Base-by-base conservation (phyloP, 2,329 filamentous ascomycete genomes). In the Neopestalotiopsis sp. region DNA sequence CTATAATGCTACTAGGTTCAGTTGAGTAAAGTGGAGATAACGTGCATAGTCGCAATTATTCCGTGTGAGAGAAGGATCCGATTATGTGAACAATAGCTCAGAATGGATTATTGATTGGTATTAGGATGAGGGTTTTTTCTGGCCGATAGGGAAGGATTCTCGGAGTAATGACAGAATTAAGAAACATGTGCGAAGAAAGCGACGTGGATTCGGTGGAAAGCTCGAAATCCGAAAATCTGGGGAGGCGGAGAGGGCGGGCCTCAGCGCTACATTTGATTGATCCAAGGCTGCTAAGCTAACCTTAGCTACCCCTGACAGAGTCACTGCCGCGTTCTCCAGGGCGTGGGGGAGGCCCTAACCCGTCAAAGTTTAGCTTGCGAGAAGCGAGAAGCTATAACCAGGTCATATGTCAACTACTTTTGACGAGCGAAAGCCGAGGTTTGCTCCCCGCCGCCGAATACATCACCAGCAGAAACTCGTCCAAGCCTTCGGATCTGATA, bases 151-250 rank as follows among this genome's bases (percentile, higher is more conserved):
- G 45, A 53, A 53, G 14, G n/a, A 53, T 53, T 10, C 6, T 53
- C 45, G 45, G 45, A 53, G 17, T 7, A 53, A 53, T 53, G 45
- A n/a, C n/a, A n/a, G 45, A 53, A 53, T 53, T 7, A 20, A 53
- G 45, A n/a, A 53, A 53, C 14, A 53, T 53, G 45, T 53, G 45
- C 14, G 45, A 53, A n/a, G 14, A 53, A 53, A 24, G 17, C 45
- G 17, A n/a, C 7, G 45, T 9, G 45, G 45, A 53, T 24, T 17
- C 45, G 10, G 45, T 53, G 45, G 45, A 53, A 53, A 53, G 45
- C 17, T 53, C 45, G 45, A 53, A 53, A 53, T 53, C n/a, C 45
- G 45, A 53, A 53, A 53, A n/a, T 53, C 17, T 53, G 45, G 45
- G 45, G 34, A 38, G 10, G 34, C 34, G 6, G 34, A 7, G 34